Evolutionary conservation across 139 green algal species (phyloP).

Genomic region (Chlamydomonas sp.): DNA sequence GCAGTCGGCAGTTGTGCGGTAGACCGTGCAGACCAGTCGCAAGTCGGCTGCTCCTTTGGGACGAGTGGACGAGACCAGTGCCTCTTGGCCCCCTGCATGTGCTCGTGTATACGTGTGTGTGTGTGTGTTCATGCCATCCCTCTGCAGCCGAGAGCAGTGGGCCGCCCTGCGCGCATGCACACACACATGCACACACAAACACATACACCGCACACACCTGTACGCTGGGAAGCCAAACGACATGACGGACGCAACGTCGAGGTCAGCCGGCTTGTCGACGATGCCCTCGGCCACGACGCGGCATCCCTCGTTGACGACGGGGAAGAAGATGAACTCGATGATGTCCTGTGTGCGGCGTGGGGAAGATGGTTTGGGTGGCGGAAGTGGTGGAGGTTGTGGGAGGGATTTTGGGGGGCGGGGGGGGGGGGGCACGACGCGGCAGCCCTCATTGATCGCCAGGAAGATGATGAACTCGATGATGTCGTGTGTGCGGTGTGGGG

Average conservation of each 20-base stretch:
- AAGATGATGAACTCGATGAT: constrained; percentile 98
- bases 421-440: constrained; percentile 69
- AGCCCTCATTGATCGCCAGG: constrained; percentile 70
- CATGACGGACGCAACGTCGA: constrained; percentile 94
- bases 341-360: constrained; percentile 70
- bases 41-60: too few relatives aligned
- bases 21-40: too few relatives aligned
- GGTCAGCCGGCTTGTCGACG: constrained; percentile 90
- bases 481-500: constrained; percentile 55
- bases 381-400: constrained; percentile 25
- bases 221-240: constrained; percentile 92
- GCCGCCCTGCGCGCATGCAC: not conserved
- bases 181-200: too few relatives aligned
- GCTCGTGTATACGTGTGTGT: too few relatives aligned
- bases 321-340: constrained; percentile 98
- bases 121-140: too few relatives aligned
- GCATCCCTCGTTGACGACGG: constrained; percentile 63
- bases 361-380: constrained; percentile 29
- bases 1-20: too few relatives aligned
- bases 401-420: too few relatives aligned
- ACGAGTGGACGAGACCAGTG: too few relatives aligned
- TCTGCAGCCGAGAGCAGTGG: not conserved
- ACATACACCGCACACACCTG: too few relatives aligned
- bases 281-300: constrained; percentile 83
- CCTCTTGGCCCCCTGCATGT: too few relatives aligned